phyloP scores from a whole-genome alignment of 1,284 basidiomycete species.

The Microbotryum lychnidis-dioicae region DNA sequence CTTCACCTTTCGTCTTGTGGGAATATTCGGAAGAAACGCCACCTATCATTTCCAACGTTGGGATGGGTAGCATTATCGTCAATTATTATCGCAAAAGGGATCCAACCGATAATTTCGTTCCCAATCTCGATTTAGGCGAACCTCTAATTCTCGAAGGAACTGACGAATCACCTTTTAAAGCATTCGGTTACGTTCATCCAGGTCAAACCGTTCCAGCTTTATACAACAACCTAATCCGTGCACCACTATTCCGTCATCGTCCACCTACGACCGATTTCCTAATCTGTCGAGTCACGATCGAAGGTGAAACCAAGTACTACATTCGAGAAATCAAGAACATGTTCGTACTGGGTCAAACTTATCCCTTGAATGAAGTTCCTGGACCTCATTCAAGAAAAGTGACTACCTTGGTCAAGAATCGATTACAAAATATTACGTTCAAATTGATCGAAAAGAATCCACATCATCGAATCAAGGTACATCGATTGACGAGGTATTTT shows the following conservation, averaged over 20 bases:
- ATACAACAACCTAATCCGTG: constrained; percentile 92
- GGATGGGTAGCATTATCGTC: constrained; percentile 94
- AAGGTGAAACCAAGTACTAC: constrained; percentile 81
- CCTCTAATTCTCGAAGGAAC: constrained; percentile 92
- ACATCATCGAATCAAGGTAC: constrained; percentile 84
- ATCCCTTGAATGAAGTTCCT: constrained; percentile 87
- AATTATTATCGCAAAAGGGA: constrained; percentile 98
- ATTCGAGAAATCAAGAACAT: constrained; percentile 89
- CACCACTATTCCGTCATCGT: constrained; percentile 88
- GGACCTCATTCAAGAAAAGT: constrained; percentile 96
- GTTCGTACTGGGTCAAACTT: constrained; percentile 91
- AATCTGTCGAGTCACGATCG: constrained; percentile 72
- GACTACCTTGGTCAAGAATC: constrained; percentile 88
- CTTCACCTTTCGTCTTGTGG: constrained; percentile 80
- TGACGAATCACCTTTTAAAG: constrained; percentile 97
- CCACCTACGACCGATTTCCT: constrained; percentile 84
- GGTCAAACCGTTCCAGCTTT: constrained; percentile 88
- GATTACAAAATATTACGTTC: constrained; percentile 91
- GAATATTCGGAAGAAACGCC: constrained; percentile 97
- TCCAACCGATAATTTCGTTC: constrained; percentile 81
- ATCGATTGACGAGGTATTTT: constrained; percentile 91
- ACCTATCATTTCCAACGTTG: constrained; percentile 87
- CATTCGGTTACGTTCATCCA: constrained; percentile 85
- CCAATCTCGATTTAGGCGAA: constrained; percentile 78
- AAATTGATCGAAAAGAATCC: constrained; percentile 81